phyloP scores from a whole-genome alignment of 1,139 yeast species.

The Geotrichum siamense region DNA sequence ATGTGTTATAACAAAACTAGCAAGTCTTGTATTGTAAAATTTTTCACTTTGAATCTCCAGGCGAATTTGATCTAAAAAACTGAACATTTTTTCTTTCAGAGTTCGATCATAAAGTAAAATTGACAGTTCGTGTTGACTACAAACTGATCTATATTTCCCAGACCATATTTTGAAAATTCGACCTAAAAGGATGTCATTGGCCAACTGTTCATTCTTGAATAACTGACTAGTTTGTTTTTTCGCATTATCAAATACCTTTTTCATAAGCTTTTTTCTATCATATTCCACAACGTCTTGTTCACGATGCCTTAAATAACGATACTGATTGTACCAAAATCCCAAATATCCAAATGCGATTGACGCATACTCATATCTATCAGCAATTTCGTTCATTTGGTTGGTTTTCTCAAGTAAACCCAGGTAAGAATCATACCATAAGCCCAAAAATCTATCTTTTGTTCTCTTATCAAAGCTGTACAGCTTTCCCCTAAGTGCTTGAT shows the following conservation, averaged over 20 bases:
- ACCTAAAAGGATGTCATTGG: neutral
- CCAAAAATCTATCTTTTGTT: slow-evolving; percentile 15
- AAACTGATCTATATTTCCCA: neutral
- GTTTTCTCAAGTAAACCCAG: slow-evolving; percentile 5
- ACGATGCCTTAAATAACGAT: neutral
- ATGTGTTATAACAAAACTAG: neutral
- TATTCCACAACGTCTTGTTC: neutral
- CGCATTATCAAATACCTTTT: neutral
- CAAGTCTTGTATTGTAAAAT: slow-evolving; percentile 6
- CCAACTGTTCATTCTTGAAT: neutral
- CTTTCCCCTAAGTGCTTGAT: slow-evolving; percentile 10
- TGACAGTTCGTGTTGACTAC: neutral
- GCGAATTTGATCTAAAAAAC: slow-evolving; percentile 8
- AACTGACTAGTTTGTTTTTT: neutral
- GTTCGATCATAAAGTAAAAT: slow-evolving; percentile 1
- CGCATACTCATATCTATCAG: slow-evolving; percentile 4
- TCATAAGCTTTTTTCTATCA: neutral
- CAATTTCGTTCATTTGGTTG: slow-evolving; percentile 5
- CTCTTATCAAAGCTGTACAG: slow-evolving; percentile 13
- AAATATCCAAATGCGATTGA: neutral
- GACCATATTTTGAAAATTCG: neutral
- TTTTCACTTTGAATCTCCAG: slow-evolving; percentile 5
- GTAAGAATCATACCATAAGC: slow-evolving; percentile 17
- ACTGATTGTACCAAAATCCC: slow-evolving; percentile 3
- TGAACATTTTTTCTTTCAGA: slow-evolving; percentile 8